Percentiles rank a stretch among this genome's conserved stretches.
These are phyloP conservation scores for Myrica gale DNA, from an alignment of 306 rosid genomes.

Conservation along the genomic window DNA sequence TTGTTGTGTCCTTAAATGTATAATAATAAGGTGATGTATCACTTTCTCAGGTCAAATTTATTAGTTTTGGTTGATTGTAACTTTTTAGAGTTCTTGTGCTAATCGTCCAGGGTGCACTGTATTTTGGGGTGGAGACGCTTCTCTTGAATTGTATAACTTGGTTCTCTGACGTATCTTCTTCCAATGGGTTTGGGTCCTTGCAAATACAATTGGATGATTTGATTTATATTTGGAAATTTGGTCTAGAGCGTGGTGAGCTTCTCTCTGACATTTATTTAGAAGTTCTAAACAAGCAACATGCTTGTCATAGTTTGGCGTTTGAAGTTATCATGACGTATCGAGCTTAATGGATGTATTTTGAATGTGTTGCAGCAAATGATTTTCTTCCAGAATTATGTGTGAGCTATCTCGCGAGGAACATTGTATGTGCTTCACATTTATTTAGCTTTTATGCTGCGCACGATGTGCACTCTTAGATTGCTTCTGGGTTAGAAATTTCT, in stretches of 20 bases:
- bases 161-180: conserved; percentile 52
- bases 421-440: conserved; percentile 56
- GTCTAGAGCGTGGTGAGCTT: conserved; percentile 53
- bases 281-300: conserved; percentile 1
- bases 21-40: background rate
- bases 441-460: conserved; percentile 20
- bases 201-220: conserved; percentile 52
- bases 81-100: conserved; percentile 9
- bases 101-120: conserved; percentile 64
- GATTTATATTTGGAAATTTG: conserved; percentile 64
- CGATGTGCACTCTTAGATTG: conserved; percentile 7
- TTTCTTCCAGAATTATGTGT: conserved; percentile 48
- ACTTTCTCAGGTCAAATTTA: background rate
- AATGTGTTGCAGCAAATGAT: conserved; percentile 53
- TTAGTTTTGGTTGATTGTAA: background rate
- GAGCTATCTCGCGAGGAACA: conserved; percentile 71
- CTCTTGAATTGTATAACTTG: conserved; percentile 58
- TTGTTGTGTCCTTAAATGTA: background rate
- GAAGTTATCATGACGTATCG: conserved; percentile 14
- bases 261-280: conserved; percentile 19
- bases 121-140: conserved; percentile 75
- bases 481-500: conserved; percentile 11
- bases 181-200: conserved; percentile 27
- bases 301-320: conserved; percentile 5
- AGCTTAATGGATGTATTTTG: conserved; percentile 31